These are phyloP conservation scores for Colletotrichum simmondsii DNA, from an alignment of 2,329 filamentous ascomycete species.

Conservation along the genomic window DNA sequence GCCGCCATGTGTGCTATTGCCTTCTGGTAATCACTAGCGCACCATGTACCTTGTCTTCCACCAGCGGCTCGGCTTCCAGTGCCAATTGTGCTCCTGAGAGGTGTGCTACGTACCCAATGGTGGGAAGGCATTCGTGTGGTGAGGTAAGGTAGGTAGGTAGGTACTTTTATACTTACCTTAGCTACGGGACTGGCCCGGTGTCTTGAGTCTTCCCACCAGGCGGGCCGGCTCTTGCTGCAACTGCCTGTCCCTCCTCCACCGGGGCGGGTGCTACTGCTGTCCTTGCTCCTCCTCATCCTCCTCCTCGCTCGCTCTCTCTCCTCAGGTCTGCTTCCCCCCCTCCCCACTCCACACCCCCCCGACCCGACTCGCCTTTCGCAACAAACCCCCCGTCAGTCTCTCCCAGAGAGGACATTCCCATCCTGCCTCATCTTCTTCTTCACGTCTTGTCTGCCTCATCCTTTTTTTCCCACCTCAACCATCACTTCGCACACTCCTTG, in stretches of 20 bases:
- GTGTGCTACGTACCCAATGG: background rate
- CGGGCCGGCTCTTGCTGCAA: background rate
- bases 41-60: background rate
- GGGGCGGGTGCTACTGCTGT: slow-evolving; percentile 1
- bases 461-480: slow-evolving; percentile 35
- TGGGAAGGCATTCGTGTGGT: background rate
- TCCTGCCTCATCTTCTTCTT: slow-evolving; percentile 36
- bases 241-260: slow-evolving; percentile 23
- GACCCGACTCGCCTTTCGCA: slow-evolving; percentile 34
- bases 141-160: too few species aligned
- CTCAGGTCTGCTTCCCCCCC: slow-evolving; percentile 3
- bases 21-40: background rate
- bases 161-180: background rate
- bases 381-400: slow-evolving; percentile 35
- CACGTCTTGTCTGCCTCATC: slow-evolving; percentile 33
- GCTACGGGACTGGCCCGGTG: background rate
- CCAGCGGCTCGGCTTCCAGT: background rate
- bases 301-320: slow-evolving; percentile 11
- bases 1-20: background rate
- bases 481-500: slow-evolving; percentile 37
- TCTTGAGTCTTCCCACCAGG: background rate
- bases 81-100: background rate
- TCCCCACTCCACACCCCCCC: slow-evolving; percentile 29
- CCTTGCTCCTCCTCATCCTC: slow-evolving; percentile 20
- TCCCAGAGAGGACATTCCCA: slow-evolving; percentile 36